Evolutionary conservation across 2,329 filamentous ascomycete genomes (phyloP).

Genomic region (Ceratocystis alfenasii): DNA sequence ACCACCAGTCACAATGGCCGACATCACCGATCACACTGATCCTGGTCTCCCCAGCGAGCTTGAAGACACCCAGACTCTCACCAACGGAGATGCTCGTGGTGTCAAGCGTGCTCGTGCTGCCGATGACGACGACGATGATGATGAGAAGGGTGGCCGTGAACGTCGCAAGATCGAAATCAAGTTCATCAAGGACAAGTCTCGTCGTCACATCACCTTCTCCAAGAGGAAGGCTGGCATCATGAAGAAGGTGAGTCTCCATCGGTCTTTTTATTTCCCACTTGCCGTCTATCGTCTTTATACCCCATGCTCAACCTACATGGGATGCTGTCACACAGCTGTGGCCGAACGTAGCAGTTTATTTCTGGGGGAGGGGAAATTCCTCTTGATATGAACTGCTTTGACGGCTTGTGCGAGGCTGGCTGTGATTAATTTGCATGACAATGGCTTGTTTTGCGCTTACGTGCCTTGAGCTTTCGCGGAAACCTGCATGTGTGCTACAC

Average conservation of each 20-base stretch:
- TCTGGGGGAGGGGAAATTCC: neutral
- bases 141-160: conserved; percentile 95
- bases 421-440: neutral
- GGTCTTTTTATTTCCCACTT: conserved; percentile 1
- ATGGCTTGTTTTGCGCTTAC: neutral
- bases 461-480: neutral
- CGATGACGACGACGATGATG: conserved; percentile 94
- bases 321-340: neutral
- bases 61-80: conserved; percentile 56
- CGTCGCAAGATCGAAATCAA: conserved; percentile 99
- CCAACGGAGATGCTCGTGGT: conserved; percentile 59
- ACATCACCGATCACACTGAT: conserved; percentile 67
- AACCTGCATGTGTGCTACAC: conserved; percentile 1
- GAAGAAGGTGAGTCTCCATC: conserved; percentile 73
- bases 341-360: neutral
- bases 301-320: neutral
- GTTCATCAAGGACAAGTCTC: conserved; percentile 99
- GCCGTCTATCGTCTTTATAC: neutral
- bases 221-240: conserved; percentile 99
- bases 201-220: conserved; percentile 97
- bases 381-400: neutral
- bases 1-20: conserved; percentile 48
- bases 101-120: conserved; percentile 76
- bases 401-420: neutral
- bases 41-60: conserved; percentile 57